phyloP scores from a whole-genome alignment of 2,329 filamentous ascomycete genomes.

The Curvularia lunata region DNA sequence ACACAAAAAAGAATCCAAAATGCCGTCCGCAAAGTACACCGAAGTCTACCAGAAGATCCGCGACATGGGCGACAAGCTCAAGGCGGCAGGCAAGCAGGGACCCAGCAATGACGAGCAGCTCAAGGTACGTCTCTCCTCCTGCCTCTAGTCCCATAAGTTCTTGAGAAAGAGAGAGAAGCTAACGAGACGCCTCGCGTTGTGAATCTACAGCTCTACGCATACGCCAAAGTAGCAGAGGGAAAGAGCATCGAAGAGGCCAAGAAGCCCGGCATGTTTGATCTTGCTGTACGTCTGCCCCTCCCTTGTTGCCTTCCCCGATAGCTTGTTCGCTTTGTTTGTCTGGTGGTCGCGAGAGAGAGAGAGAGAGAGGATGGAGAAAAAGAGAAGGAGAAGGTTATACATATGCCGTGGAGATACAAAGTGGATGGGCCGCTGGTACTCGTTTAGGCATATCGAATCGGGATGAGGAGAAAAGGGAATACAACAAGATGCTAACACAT shows the following conservation, averaged over 20 bases:
- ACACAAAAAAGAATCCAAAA: conserved; percentile 15
- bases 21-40: conserved; percentile 42
- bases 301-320: not conserved
- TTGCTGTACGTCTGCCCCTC: conserved; percentile 61
- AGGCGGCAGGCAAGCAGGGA: conserved; percentile 31
- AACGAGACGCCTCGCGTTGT: not conserved
- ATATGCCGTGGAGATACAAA: not conserved
- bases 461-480: too few species aligned
- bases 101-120: conserved; percentile 54
- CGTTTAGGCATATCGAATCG: too few species aligned
- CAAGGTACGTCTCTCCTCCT: conserved; percentile 54
- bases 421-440: too few species aligned
- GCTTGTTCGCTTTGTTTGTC: not conserved
- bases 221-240: conserved; percentile 53
- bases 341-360: not conserved
- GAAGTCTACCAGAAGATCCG: conserved; percentile 41
- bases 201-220: conserved; percentile 56
- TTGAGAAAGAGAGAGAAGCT: too few species aligned
- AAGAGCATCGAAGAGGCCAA: conserved; percentile 51
- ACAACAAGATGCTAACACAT: not conserved
- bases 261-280: conserved; percentile 71
- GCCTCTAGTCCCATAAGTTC: too few species aligned
- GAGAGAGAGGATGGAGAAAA: too few species aligned
- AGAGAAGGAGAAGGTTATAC: too few species aligned
- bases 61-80: conserved; percentile 42